A percentile compares a stretch with the other conserved stretches of the same genome.
phyloP scores from a whole-genome alignment of 805 yeast genomes.

The Yarrowia osloensis region DNA sequence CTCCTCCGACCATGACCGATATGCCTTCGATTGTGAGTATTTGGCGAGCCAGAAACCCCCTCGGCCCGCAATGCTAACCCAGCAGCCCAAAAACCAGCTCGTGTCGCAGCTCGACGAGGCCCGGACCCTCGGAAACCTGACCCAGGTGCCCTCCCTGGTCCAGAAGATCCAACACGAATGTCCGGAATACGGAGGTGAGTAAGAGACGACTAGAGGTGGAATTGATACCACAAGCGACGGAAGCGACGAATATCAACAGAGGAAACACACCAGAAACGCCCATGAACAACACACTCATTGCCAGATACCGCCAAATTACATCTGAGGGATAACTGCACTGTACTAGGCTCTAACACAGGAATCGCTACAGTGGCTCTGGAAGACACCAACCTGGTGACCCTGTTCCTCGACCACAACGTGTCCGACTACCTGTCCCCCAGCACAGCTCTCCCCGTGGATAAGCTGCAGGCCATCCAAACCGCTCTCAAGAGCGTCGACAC shows the following conservation, averaged over 20 bases:
- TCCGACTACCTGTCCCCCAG: conserved; percentile 28
- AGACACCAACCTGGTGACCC: conserved; percentile 25
- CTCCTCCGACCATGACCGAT: conserved; percentile 28
- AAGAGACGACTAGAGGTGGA: background rate
- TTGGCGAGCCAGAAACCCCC: background rate
- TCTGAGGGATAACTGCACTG: background rate
- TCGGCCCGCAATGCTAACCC: conserved; percentile 7
- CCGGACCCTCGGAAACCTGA: conserved; percentile 22
- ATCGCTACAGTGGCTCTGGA: conserved; percentile 16
- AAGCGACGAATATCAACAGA: background rate
- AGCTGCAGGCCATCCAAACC: conserved; percentile 5
- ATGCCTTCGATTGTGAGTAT: conserved; percentile 31
- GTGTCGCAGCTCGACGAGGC: conserved; percentile 31
- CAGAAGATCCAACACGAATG: conserved; percentile 8
- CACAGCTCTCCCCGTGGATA: background rate
- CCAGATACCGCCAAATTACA: too few relatives aligned
- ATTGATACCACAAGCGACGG: background rate
- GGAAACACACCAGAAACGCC: background rate
- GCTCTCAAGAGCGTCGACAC: background rate
- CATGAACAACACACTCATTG: too few relatives aligned
- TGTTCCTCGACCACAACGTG: conserved; percentile 12
- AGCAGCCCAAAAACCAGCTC: conserved; percentile 23
- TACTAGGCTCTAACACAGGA: background rate
- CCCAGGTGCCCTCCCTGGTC: conserved; percentile 23
- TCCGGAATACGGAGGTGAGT: conserved; percentile 23